Evolutionary conservation across 495 filamentous ascomycete genomes (phyloP).

Genomic region (Aeminium ludgeri): DNA sequence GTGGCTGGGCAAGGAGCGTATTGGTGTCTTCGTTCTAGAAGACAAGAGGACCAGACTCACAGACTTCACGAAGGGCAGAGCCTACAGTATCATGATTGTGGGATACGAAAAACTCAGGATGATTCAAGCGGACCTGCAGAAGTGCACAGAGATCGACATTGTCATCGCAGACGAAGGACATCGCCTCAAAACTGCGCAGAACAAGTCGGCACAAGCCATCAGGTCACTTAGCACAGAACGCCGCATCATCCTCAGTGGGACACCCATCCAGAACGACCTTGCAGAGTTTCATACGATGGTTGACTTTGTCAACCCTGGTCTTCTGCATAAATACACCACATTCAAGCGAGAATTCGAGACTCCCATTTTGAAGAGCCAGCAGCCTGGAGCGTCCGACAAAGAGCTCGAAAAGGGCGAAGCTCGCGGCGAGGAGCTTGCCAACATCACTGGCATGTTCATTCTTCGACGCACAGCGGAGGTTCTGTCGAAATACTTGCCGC

Average conservation of each 20-base stretch:
- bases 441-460: conserved; percentile 55
- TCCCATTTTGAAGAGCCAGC: conserved; percentile 55
- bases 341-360: conserved; percentile 60
- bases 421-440: conserved; percentile 48
- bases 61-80: conserved; percentile 61
- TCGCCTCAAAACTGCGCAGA: conserved; percentile 63
- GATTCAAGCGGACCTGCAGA: conserved; percentile 49
- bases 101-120: conserved; percentile 64
- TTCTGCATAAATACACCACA: conserved; percentile 47
- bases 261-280: conserved; percentile 67
- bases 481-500: conserved; percentile 52
- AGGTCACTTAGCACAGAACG: conserved; percentile 50
- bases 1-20: conserved; percentile 62
- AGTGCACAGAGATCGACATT: conserved; percentile 51
- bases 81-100: conserved; percentile 66
- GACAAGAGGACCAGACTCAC: conserved; percentile 39
- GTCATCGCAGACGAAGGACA: conserved; percentile 73
- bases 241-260: conserved; percentile 57
- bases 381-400: conserved; percentile 47
- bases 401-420: conserved; percentile 63
- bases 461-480: conserved; percentile 63
- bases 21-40: conserved; percentile 60
- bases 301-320: conserved; percentile 63
- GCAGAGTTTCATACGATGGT: conserved; percentile 65
- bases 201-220: conserved; percentile 64